phyloP scores from a whole-genome alignment of 2,329 filamentous ascomycete genomes.

The Diplodia sapinea region DNA sequence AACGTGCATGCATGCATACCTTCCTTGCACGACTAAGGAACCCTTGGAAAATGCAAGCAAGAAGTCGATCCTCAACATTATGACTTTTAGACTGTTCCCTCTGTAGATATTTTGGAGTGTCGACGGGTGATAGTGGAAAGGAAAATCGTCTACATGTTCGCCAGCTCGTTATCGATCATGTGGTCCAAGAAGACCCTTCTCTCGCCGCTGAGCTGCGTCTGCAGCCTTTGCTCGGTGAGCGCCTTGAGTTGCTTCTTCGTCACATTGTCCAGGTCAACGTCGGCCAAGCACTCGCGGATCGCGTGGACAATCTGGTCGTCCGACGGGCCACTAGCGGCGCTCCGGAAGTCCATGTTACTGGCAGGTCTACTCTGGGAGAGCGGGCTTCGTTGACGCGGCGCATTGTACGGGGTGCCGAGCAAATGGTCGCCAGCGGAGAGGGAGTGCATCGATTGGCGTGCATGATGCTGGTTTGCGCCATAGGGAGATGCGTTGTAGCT shows the following conservation, averaged over 20 bases:
- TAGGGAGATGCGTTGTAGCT: slow-evolving; percentile 47
- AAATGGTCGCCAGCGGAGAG: slow-evolving; percentile 51
- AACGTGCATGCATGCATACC: neutral
- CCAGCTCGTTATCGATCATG: slow-evolving; percentile 91
- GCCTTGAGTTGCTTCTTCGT: slow-evolving; percentile 93
- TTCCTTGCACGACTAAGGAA: neutral
- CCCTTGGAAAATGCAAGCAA: slow-evolving; percentile 1
- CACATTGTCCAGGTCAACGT: slow-evolving; percentile 94
- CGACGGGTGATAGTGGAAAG: neutral
- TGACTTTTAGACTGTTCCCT: slow-evolving; percentile 20
- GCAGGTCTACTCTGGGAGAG: slow-evolving; percentile 57
- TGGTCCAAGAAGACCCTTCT: slow-evolving; percentile 87
- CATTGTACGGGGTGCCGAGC: slow-evolving; percentile 41
- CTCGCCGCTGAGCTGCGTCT: slow-evolving; percentile 86
- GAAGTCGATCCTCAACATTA: slow-evolving; percentile 13
- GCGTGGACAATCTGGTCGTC: slow-evolving; percentile 82
- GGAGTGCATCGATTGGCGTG: slow-evolving; percentile 52
- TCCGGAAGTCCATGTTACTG: slow-evolving; percentile 66
- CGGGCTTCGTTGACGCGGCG: slow-evolving; percentile 54
- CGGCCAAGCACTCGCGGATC: slow-evolving; percentile 79
- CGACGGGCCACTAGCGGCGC: slow-evolving; percentile 67
- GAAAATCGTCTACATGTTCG: slow-evolving; percentile 73
- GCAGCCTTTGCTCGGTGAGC: slow-evolving; percentile 89
- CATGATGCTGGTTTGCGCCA: slow-evolving; percentile 45
- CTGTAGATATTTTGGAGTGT: slow-evolving; percentile 1